Conservation (phyloP, 257 asterid genomes). For the Fraxinus anomala region DNA sequence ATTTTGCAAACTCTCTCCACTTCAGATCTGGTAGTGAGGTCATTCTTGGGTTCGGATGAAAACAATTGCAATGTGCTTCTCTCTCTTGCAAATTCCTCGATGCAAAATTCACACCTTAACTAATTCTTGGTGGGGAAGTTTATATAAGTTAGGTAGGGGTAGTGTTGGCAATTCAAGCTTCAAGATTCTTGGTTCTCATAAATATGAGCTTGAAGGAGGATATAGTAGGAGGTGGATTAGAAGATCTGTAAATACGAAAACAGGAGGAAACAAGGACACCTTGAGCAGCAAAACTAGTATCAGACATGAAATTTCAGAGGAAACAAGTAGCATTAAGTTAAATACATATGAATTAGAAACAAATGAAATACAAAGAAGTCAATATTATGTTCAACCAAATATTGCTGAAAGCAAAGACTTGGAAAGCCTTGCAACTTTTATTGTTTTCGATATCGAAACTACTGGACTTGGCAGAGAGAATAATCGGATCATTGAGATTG, state of each 20-base stretch:
- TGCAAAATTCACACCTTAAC: conserved; percentile 57
- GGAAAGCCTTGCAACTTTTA: conserved; percentile 58
- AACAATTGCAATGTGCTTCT: conserved; percentile 75
- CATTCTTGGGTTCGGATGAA: conserved; percentile 49
- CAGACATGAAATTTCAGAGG: conserved; percentile 36
- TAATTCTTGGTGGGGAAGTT: conserved; percentile 61
- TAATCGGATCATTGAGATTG: conserved; percentile 78
- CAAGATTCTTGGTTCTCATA: conserved; percentile 53
- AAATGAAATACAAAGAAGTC: conserved; percentile 40
- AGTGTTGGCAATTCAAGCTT: conserved; percentile 37
- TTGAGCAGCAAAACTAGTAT: conserved; percentile 35
- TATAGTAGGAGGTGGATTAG: conserved; percentile 55
- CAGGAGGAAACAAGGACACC: conserved; percentile 45
- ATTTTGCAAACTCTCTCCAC: conserved; percentile 15
- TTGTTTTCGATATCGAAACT: conserved; percentile 85
- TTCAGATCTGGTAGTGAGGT: conserved; percentile 18
- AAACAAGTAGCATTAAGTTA: conserved; percentile 28
- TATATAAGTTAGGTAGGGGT: conserved; percentile 42
- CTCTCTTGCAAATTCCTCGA: conserved; percentile 67
- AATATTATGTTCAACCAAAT: conserved; percentile 37
- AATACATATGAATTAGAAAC: conserved; percentile 36
- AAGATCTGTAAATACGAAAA: conserved; percentile 48
- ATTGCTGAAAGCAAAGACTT: conserved; percentile 47
- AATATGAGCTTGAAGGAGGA: conserved; percentile 62
- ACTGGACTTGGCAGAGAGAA: conserved; percentile 67